Conservation (phyloP, 192 early-diverging fungal species). For the Gryganskiella cystojenkinii region DNA sequence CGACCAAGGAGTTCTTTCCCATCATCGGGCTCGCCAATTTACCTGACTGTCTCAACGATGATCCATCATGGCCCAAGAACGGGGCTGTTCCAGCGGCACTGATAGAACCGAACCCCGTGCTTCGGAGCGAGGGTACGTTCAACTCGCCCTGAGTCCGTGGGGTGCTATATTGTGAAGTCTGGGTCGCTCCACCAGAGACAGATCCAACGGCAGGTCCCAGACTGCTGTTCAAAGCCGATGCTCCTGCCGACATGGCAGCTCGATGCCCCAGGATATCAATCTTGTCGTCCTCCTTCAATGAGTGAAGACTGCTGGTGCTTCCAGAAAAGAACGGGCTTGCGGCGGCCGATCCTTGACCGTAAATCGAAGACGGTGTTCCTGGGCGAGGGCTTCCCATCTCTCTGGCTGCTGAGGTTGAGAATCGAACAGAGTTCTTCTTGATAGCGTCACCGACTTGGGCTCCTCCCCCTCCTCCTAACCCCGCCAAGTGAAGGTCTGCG, state of each 20-base stretch:
- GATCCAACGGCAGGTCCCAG: conserved; percentile 48
- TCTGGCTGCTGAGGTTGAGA: conserved; percentile 5
- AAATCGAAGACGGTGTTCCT: conserved; percentile 23
- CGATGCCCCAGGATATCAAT: conserved; percentile 35
- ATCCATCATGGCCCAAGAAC: conserved; percentile 15
- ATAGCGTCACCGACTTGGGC: conserved; percentile 9
- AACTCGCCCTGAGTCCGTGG: conserved; percentile 9
- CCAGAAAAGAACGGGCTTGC: conserved; percentile 24
- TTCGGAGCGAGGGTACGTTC: conserved; percentile 3
- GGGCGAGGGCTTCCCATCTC: conserved; percentile 19
- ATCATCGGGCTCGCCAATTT: background rate
- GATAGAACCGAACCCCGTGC: background rate
- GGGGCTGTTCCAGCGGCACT: conserved; percentile 10
- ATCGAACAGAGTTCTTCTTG: conserved; percentile 31
- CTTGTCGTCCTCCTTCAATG: conserved; percentile 28
- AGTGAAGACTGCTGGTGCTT: conserved; percentile 12
- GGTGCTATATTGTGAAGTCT: conserved; percentile 15
- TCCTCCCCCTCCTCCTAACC: conserved; percentile 6
- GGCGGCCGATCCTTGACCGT: conserved; percentile 10
- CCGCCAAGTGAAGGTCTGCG: too few relatives aligned
- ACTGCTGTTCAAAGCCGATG: conserved; percentile 21
- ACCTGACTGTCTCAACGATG: conserved; percentile 1
- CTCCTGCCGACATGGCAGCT: background rate
- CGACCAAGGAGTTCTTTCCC: conserved; percentile 2
- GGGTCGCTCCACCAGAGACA: conserved; percentile 26